Evolutionary conservation across 495 filamentous ascomycete species (phyloP).

Genomic region (Penicillium desertorum): DNA sequence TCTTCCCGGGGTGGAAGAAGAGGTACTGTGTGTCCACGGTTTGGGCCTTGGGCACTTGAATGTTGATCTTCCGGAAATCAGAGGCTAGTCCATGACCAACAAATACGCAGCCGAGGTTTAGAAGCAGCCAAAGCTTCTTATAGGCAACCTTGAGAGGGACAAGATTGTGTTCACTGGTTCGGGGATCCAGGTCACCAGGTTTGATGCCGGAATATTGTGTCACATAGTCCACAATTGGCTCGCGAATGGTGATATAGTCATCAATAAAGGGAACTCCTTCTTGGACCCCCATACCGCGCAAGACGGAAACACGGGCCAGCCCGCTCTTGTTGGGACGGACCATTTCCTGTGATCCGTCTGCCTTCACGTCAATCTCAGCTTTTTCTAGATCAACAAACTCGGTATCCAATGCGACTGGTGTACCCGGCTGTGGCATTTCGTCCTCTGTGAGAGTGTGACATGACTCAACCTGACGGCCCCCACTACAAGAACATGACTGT

Average conservation of each 20-base stretch:
- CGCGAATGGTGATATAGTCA: slow-evolving; percentile 89
- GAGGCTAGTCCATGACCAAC: slow-evolving; percentile 89
- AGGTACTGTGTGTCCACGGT: slow-evolving; percentile 90
- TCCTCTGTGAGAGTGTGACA: slow-evolving; percentile 58
- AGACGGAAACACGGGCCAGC: slow-evolving; percentile 82
- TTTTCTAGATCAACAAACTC: slow-evolving; percentile 92
- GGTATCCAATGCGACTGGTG: slow-evolving; percentile 85
- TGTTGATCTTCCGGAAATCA: slow-evolving; percentile 97
- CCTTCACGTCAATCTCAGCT: slow-evolving; percentile 89
- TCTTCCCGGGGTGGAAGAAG: slow-evolving; percentile 64
- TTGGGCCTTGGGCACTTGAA: slow-evolving; percentile 87
- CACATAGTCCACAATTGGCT: slow-evolving; percentile 92
- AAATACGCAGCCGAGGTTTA: slow-evolving; percentile 92
- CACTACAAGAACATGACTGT: slow-evolving; percentile 22
- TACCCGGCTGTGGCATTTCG: slow-evolving; percentile 68
- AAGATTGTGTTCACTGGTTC: slow-evolving; percentile 70
- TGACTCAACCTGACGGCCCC: slow-evolving; percentile 41
- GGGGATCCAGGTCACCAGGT: slow-evolving; percentile 75
- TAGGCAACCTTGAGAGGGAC: slow-evolving; percentile 88
- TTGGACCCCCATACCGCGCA: slow-evolving; percentile 70
- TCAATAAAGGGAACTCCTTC: slow-evolving; percentile 91
- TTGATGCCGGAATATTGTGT: slow-evolving; percentile 91
- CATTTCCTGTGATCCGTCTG: slow-evolving; percentile 81
- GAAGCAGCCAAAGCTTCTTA: slow-evolving; percentile 95
- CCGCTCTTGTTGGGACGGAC: slow-evolving; percentile 82